phyloP scores from a whole-genome alignment of 2,329 filamentous ascomycete species.

The Cercospora berteroae region DNA sequence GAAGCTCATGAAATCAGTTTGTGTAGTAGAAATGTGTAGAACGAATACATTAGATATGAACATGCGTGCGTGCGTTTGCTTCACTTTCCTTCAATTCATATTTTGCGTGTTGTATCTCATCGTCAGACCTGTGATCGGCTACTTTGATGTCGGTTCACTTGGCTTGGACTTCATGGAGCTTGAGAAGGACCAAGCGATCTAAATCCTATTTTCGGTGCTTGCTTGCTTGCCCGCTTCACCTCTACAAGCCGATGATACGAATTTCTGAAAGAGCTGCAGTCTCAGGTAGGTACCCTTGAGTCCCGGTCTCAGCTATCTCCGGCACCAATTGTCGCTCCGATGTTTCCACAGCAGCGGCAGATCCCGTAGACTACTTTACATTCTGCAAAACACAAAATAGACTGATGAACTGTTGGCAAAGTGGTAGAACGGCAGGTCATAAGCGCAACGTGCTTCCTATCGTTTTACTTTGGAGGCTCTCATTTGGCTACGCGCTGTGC shows the following conservation, averaged over 20 bases:
- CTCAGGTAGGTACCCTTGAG: background rate
- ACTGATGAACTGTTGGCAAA: too few relatives aligned
- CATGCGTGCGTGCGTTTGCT: background rate
- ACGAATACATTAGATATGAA: background rate
- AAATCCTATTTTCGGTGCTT: too few relatives aligned
- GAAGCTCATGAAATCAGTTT: background rate
- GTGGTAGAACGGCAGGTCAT: too few relatives aligned
- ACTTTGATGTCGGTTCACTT: too few relatives aligned
- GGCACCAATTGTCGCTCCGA: background rate
- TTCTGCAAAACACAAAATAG: too few relatives aligned
- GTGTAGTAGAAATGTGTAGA: background rate
- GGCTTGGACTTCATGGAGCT: too few relatives aligned
- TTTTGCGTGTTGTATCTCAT: too few relatives aligned
- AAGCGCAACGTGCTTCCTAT: too few relatives aligned
- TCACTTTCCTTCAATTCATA: background rate
- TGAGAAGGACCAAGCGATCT: too few relatives aligned
- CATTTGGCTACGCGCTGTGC: too few relatives aligned
- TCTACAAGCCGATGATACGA: background rate
- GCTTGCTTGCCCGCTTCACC: background rate
- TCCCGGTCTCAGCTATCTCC: background rate
- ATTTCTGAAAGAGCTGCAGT: background rate
- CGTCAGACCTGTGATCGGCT: too few relatives aligned
- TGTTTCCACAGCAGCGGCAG: background rate
- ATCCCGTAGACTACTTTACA: background rate
- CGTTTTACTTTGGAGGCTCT: too few relatives aligned